Evolutionary conservation across 2,329 filamentous ascomycete species (phyloP), one percentile per base, ranked within the genome.

Genomic region (Aspergillus tanneri): DNA sequence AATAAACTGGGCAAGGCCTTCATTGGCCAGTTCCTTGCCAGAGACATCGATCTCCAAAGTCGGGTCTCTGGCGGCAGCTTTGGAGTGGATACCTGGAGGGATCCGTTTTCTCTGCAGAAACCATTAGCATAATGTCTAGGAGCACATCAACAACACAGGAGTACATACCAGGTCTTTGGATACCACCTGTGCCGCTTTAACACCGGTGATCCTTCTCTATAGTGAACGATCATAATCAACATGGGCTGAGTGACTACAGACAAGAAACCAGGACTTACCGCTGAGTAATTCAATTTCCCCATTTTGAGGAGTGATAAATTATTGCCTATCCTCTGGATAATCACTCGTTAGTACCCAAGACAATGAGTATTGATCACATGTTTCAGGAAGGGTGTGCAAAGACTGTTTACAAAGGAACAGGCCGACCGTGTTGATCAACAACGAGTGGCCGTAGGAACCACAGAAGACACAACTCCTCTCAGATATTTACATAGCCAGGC

Each of bases 11-110:
- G 50, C 52, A 9, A 77, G 65, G 8, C 75, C 76, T 7, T 72
- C 70, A 46, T 77, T 73, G 2, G 70, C 72, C n/a, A 78, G 62
- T 7, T 63, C 56, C 58, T 75, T 79, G 27, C 66, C 66, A 3
- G 70, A 66, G 11, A 76, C 62, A 45, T 75, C 72, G 47, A 79
- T 66, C 45, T 78, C 74, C 18, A 79, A 50, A 11, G 59, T 47
- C 5, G 65, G 62, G 43, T 71, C 65, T 46, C 68, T 49, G 9
- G 61, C 54, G 21, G 63, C 63, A 5, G 61, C 55, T 48, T 58
- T 63, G 16, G 63, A 58, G 32, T 55, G 56, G 23, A 51, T 46
- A 2, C 58, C 61, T 8, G 65, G 58, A 3, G 67, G 61, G 34
- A 69, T 66, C 42, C 64, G 58, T 52, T 68, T 72, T 51, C 51